phyloP scores from a whole-genome alignment of 2,329 filamentous ascomycete species.

The Verticillium alfalfae region DNA sequence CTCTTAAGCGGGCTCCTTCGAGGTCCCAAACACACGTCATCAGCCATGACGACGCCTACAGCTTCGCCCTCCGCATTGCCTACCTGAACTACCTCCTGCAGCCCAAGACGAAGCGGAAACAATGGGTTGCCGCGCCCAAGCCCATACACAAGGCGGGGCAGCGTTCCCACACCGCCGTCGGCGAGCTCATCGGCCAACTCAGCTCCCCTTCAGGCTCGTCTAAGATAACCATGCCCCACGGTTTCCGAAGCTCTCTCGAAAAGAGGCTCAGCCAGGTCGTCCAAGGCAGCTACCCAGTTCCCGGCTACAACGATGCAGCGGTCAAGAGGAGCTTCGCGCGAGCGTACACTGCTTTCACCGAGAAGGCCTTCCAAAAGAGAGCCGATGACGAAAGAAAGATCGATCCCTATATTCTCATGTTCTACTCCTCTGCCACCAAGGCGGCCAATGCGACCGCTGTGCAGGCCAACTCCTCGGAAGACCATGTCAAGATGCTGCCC shows the following conservation, averaged over 20 bases:
- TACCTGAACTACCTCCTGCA: slow-evolving; percentile 92
- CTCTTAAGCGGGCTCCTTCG: slow-evolving; percentile 37
- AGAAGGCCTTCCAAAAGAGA: slow-evolving; percentile 78
- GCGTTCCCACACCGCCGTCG: slow-evolving; percentile 65
- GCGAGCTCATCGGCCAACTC: slow-evolving; percentile 87
- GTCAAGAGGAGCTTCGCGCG: slow-evolving; percentile 93
- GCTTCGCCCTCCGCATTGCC: slow-evolving; percentile 82
- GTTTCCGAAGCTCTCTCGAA: slow-evolving; percentile 46
- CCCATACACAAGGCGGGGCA: slow-evolving; percentile 58
- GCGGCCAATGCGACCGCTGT: slow-evolving; percentile 72
- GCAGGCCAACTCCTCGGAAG: slow-evolving; percentile 72
- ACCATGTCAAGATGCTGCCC: slow-evolving; percentile 85
- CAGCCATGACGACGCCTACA: slow-evolving; percentile 77
- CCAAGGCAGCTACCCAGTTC: slow-evolving; percentile 74
- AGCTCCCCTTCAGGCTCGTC: slow-evolving; percentile 38
- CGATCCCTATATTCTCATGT: slow-evolving; percentile 90
- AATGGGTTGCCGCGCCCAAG: slow-evolving; percentile 68
- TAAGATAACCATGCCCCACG: slow-evolving; percentile 51
- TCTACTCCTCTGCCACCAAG: slow-evolving; percentile 91
- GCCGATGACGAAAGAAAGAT: slow-evolving; percentile 92
- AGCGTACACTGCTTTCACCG: slow-evolving; percentile 89
- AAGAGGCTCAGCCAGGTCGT: slow-evolving; percentile 79
- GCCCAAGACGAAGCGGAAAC: slow-evolving; percentile 81
- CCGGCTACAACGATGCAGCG: slow-evolving; percentile 83
- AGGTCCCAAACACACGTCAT: slow-evolving; percentile 36